Evolutionary conservation across 371 early-diverging fungal species (phyloP), one percentile per base, ranked within the genome.

Genomic region (Catenaria anguillulae): DNA sequence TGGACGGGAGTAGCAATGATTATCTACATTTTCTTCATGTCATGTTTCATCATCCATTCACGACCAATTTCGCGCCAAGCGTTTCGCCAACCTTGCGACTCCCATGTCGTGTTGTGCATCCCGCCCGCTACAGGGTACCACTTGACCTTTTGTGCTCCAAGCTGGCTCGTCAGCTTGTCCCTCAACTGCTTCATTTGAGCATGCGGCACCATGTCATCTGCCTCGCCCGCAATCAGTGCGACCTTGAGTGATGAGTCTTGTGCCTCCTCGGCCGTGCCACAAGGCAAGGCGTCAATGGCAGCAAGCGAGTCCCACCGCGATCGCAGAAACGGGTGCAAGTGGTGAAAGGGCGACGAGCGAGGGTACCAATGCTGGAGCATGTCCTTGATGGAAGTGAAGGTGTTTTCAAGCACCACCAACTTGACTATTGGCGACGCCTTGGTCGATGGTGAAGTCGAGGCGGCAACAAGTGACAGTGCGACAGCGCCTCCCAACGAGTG

Each of bases 401-500:
- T 73, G 62, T 77, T 77, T 43, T 77, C 77, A 15, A 77, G 55
- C 2, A 77, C 71, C 21, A 58, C 36, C 26, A 36, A 0, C n/a
- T 35, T 19, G 6, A 31, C 34, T 8, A 56, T 0, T 2, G 37
- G 21, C 29, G 33, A 75, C 24, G 4, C 74, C n/a, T n/a, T n/a
- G n/a, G n/a, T n/a, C n/a, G n/a, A n/a, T n/a, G n/a, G n/a, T n/a
- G n/a, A n/a, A n/a, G n/a, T n/a, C n/a, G n/a, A n/a, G n/a, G n/a
- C n/a, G n/a, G n/a, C n/a, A n/a, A n/a, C n/a, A n/a, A n/a, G 5
- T 5, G 10, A 40, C 40, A 67, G 36, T 5, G 71, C 71, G 4
- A 75, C 72, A 4, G 68, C 65, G 33, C 76, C 76, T 17, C 76
- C 76, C 21, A 75, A 55, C 37, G 69, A 69, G 54, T 75, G 76